phyloP scores from a whole-genome alignment of 106 monocot genomes.

The Apostasia ramifera region DNA sequence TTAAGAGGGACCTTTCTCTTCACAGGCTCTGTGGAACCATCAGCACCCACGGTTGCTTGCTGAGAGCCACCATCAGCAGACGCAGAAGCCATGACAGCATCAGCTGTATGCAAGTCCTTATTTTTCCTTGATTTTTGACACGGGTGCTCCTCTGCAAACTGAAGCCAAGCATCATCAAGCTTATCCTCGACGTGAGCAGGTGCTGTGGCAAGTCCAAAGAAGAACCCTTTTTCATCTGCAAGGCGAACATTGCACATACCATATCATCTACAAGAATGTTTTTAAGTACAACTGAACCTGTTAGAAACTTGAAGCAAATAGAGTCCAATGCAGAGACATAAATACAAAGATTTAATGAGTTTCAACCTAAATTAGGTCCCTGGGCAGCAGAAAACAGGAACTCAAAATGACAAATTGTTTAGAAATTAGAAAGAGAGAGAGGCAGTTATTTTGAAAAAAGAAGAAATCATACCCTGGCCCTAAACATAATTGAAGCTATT shows the following conservation, averaged over 20 bases:
- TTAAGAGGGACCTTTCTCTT: slow-evolving; percentile 34
- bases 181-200: slow-evolving; percentile 94
- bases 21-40: not conserved
- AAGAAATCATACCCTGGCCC: too few relatives aligned
- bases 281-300: too few relatives aligned
- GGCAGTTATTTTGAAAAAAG: too few relatives aligned
- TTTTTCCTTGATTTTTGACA: slow-evolving; percentile 16
- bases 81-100: slow-evolving; percentile 50
- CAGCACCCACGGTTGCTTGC: slow-evolving; percentile 8
- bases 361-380: too few relatives aligned
- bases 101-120: slow-evolving; percentile 22
- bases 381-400: too few relatives aligned
- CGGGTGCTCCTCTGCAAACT: slow-evolving; percentile 65
- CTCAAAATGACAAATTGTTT: too few relatives aligned
- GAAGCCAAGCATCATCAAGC: slow-evolving; percentile 88
- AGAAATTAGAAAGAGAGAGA: too few relatives aligned
- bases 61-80: slow-evolving; percentile 69
- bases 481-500: too few relatives aligned
- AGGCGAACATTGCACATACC: not conserved
- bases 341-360: too few relatives aligned
- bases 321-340: too few relatives aligned
- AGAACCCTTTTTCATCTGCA: slow-evolving; percentile 56
- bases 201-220: slow-evolving; percentile 93
- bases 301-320: too few relatives aligned
- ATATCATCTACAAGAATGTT: too few relatives aligned